Evolutionary conservation across 768 basidiomycete genomes (phyloP), one percentile per base, ranked within the genome.

Genomic region (Daedaleopsis nitida): DNA sequence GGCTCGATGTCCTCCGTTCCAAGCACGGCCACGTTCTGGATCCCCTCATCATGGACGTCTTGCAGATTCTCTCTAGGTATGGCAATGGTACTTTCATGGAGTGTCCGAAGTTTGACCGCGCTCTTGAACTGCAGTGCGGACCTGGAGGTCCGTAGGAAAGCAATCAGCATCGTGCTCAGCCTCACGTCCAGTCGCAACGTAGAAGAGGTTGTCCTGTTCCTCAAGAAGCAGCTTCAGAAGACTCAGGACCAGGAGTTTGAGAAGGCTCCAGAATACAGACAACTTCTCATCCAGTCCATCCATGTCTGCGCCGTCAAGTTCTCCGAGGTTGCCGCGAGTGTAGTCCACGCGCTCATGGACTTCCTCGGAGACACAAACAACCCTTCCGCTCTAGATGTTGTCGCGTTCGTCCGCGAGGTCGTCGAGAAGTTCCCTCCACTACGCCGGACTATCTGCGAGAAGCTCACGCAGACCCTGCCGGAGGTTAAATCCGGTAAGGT

Each of bases 401-500:
- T 99, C 57, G 83, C 96, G 2, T 91, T 91, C 65, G 89, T 90
- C 32, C 82, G 86, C 79, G 96, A 98, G 75, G 95, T 98, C 32
- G 96, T 98, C 53, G 94, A 98, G 74, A 97, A 97, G 74, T 98
- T 98, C 86, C 94, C 96, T 1, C 77, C 83, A 55, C 84, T 98
- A 10, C 89, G 96, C 9, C 69, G 80, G 2, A 83, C 90, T 9
- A 94, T 98, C 66, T 88, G 88, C 60, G 87, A 92, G 70, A 95
- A 94, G 70, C 86, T 98, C 55, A 86, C 89, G 50, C 77, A 83
- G 34, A 91, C 92, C 0, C 86, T 98, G 51, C 69, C 82, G 57
- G 92, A 93, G 63, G 93, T 98, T 77, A 95, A 95, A 74, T 95
- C 92, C 1, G 95, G 95, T 57, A 98, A 98, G 74, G 96, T 98